phyloP scores from a whole-genome alignment of 768 basidiomycete genomes.

The Agaricus sinodeliciosus region DNA sequence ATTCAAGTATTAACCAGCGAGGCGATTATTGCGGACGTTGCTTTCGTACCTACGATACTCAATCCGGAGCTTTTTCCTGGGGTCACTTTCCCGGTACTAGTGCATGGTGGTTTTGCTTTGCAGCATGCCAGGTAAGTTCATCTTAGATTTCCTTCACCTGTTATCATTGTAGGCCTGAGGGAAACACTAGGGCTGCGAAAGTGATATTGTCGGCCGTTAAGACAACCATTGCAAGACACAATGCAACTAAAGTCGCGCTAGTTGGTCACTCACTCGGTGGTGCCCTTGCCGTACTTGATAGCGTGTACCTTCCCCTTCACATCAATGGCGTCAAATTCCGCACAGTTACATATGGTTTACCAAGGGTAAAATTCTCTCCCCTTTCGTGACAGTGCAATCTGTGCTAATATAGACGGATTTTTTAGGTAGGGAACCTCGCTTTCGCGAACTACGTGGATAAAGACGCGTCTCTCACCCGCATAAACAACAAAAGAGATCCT shows the following conservation, averaged over 20 bases:
- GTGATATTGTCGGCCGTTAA: slow-evolving; percentile 35
- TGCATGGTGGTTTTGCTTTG: slow-evolving; percentile 38
- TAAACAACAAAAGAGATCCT: slow-evolving; percentile 49
- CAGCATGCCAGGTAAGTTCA: slow-evolving; percentile 32
- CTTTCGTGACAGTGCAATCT: slow-evolving; percentile 9
- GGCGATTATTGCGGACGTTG: slow-evolving; percentile 21
- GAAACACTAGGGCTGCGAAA: slow-evolving; percentile 29
- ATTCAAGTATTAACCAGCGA: slow-evolving; percentile 25
- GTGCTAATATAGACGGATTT: background rate
- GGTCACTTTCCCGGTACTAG: slow-evolving; percentile 30
- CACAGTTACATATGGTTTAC: slow-evolving; percentile 35
- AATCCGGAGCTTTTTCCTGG: slow-evolving; percentile 40
- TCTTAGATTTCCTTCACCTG: background rate
- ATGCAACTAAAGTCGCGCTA: slow-evolving; percentile 31
- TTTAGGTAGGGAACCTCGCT: slow-evolving; percentile 48
- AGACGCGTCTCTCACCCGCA: slow-evolving; percentile 41
- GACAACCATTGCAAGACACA: slow-evolving; percentile 25
- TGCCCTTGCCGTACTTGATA: slow-evolving; percentile 48
- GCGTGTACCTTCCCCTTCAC: slow-evolving; percentile 47
- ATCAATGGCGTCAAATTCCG: slow-evolving; percentile 31
- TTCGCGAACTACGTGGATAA: slow-evolving; percentile 59
- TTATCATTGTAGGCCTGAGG: background rate
- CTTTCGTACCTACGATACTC: slow-evolving; percentile 24
- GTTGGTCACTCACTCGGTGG: slow-evolving; percentile 48
- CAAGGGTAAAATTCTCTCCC: slow-evolving; percentile 29